Evolutionary conservation across 2,329 filamentous ascomycete species (phyloP).

Genomic region (Clonostachys byssicola): DNA sequence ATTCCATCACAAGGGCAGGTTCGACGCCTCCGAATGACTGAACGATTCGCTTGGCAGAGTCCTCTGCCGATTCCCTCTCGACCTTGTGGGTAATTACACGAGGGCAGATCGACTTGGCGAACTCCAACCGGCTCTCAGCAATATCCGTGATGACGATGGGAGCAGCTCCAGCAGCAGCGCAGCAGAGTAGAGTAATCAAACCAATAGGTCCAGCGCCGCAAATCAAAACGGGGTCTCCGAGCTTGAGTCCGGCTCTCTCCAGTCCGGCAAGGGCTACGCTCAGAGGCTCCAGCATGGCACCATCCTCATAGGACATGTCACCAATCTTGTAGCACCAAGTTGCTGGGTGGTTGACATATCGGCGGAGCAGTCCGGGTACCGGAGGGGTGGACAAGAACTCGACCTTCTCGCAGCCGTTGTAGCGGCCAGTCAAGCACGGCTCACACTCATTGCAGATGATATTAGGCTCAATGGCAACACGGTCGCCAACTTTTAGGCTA

Average conservation of each 20-base stretch:
- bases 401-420: slow-evolving; percentile 89
- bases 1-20: slow-evolving; percentile 81
- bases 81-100: slow-evolving; percentile 79
- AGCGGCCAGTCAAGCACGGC: slow-evolving; percentile 85
- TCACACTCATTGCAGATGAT: slow-evolving; percentile 89
- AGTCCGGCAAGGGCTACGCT: slow-evolving; percentile 85
- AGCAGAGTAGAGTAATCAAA: slow-evolving; percentile 81
- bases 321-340: slow-evolving; percentile 96
- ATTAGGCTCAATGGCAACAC: slow-evolving; percentile 91
- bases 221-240: slow-evolving; percentile 84
- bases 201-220: slow-evolving; percentile 95
- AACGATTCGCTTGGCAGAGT: slow-evolving; percentile 66
- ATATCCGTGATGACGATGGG: slow-evolving; percentile 95
- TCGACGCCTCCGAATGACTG: slow-evolving; percentile 71
- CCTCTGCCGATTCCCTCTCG: slow-evolving; percentile 61
- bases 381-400: slow-evolving; percentile 89
- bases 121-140: slow-evolving; percentile 76
- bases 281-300: slow-evolving; percentile 84
- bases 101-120: slow-evolving; percentile 81
- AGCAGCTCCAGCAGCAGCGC: slow-evolving; percentile 79
- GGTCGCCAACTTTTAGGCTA: slow-evolving; percentile 76
- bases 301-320: slow-evolving; percentile 86
- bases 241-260: slow-evolving; percentile 72
- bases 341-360: slow-evolving; percentile 93
- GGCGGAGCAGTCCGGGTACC: slow-evolving; percentile 77